Conservation (phyloP, 208 protist genomes). For the Hexamita inflata region DNA sequence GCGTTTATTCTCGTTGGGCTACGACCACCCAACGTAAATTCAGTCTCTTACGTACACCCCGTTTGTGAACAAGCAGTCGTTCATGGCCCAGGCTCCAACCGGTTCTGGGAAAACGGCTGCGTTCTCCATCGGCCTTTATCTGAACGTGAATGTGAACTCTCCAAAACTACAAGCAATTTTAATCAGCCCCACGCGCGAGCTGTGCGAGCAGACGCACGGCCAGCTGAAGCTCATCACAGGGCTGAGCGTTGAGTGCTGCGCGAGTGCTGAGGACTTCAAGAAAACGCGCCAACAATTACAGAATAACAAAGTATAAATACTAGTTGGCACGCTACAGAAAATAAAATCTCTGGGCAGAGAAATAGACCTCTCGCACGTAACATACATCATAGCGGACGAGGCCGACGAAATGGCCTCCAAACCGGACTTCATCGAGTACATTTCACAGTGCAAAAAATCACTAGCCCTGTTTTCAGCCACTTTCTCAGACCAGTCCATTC, state of each 20-base stretch:
- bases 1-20: no score
- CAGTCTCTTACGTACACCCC: no score
- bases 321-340: not conserved
- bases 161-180: not conserved
- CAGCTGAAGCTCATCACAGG: not conserved
- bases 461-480: not conserved
- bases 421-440: not conserved
- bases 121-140: not conserved
- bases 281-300: not conserved
- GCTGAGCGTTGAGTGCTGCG: not conserved
- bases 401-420: no score
- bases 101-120: constrained; percentile 18
- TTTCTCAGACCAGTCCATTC: not conserved
- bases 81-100: not conserved
- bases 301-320: not conserved
- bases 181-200: not conserved
- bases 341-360: not conserved
- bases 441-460: not conserved
- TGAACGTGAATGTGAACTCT: not conserved
- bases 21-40: no score
- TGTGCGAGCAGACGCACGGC: not conserved
- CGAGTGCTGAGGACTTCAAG: not conserved
- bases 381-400: no score
- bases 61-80: not conserved
- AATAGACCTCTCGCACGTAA: not conserved